phyloP scores from a whole-genome alignment of 2,329 filamentous ascomycete genomes.

The Aspergillus awamori region DNA sequence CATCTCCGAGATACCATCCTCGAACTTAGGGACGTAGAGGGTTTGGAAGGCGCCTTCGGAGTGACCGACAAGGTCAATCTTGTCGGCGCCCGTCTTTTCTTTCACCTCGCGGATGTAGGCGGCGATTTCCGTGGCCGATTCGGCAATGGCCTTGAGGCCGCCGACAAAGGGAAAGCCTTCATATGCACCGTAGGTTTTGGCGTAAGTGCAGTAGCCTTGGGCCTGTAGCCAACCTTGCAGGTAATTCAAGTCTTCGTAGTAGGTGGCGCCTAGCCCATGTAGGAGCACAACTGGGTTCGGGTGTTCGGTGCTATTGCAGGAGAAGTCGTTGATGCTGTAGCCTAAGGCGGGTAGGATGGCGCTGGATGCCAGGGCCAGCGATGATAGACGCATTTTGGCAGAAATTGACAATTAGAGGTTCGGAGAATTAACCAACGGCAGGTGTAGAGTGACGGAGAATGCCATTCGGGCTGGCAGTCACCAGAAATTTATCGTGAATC shows the following conservation, averaged over 20 bases:
- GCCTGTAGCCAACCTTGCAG: conserved; percentile 40
- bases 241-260: conserved; percentile 42
- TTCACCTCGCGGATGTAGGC: conserved; percentile 43
- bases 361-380: conserved; percentile 13
- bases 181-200: conserved; percentile 47
- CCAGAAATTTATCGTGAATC: not conserved
- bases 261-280: conserved; percentile 43
- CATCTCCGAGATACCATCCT: conserved; percentile 29
- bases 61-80: conserved; percentile 48
- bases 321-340: conserved; percentile 38
- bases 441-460: not conserved
- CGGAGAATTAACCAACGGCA: not conserved
- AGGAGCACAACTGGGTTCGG: conserved; percentile 41
- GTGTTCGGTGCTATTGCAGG: conserved; percentile 31
- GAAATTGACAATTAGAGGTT: not conserved
- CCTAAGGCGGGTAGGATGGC: conserved; percentile 21
- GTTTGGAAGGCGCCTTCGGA: conserved; percentile 49
- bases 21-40: conserved; percentile 45
- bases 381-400: conserved; percentile 21
- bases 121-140: conserved; percentile 46
- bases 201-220: conserved; percentile 48
- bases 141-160: conserved; percentile 41
- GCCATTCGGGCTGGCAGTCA: not conserved
- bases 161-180: conserved; percentile 41
- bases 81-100: conserved; percentile 39